Percentiles rank a stretch among this genome's conserved stretches.
Evolutionary conservation across 768 basidiomycete species (phyloP).

Genomic region (Sarcomyxa edulis): DNA sequence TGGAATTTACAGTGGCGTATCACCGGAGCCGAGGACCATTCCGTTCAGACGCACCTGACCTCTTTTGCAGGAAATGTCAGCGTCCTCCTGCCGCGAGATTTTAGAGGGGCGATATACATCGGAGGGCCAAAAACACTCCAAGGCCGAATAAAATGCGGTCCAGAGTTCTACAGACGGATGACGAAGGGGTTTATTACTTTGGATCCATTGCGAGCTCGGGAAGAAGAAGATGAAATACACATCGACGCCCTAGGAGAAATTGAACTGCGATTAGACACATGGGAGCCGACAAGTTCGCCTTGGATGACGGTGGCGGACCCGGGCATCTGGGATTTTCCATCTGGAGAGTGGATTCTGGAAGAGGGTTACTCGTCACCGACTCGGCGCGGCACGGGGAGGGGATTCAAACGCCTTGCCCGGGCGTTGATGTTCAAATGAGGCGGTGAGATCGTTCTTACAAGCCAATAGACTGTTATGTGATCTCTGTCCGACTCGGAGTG

Average conservation of each 20-base stretch:
- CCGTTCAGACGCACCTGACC: constrained; percentile 9
- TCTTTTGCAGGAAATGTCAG: constrained; percentile 8
- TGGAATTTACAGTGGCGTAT: constrained; percentile 8
- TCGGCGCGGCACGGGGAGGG: too few relatives aligned
- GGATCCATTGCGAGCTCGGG: constrained; percentile 4
- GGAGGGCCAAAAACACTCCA: constrained; percentile 6
- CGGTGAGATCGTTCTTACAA: too few relatives aligned
- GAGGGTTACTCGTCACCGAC: too few relatives aligned
- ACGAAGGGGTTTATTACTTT: constrained; percentile 7
- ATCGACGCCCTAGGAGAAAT: constrained; percentile 9
- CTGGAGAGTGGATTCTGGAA: too few relatives aligned
- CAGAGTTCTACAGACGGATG: constrained; percentile 7
- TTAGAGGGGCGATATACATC: constrained; percentile 9
- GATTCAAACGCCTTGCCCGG: too few relatives aligned
- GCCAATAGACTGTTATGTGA: too few relatives aligned
- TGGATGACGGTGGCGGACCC: too few relatives aligned
- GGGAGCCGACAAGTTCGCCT: too few relatives aligned
- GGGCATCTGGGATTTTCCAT: too few relatives aligned
- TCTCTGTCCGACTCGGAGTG: too few relatives aligned
- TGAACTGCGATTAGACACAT: constrained; percentile 7
- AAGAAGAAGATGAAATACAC: constrained; percentile 10
- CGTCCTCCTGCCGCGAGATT: constrained; percentile 8
- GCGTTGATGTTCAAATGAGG: too few relatives aligned
- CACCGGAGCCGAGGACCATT: constrained; percentile 8
- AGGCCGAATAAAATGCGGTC: constrained; percentile 7